A percentile compares a stretch with the other conserved stretches of the same genome.
These are phyloP conservation scores for Laetiporus sulphureus DNA, from an alignment of 1,284 basidiomycete genomes.

Conservation along the genomic window DNA sequence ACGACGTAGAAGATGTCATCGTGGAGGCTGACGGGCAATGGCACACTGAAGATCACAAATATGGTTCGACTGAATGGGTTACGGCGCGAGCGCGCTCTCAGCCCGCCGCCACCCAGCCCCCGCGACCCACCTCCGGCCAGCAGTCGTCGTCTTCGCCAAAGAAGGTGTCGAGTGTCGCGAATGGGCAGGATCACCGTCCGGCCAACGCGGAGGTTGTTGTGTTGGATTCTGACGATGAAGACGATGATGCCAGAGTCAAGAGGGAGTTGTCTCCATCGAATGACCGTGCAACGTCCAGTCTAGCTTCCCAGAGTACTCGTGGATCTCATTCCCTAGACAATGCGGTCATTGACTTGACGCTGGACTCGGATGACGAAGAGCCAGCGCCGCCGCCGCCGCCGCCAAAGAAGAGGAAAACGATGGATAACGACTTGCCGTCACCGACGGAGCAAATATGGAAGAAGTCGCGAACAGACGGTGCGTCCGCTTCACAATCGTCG, in stretches of 20 bases:
- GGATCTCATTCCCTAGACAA: conserved; percentile 23
- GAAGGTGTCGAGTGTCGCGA: conserved; percentile 19
- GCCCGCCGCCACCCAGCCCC: conserved; percentile 28
- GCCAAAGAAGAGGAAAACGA: conserved; percentile 43
- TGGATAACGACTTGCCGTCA: conserved; percentile 41
- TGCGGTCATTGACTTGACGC: conserved; percentile 73
- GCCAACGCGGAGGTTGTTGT: conserved; percentile 62
- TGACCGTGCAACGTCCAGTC: conserved; percentile 28
- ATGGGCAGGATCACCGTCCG: conserved; percentile 37
- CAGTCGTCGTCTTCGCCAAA: conserved; percentile 22
- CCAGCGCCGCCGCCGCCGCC: conserved; percentile 18
- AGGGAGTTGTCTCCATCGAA: conserved; percentile 61
- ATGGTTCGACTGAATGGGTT: conserved; percentile 69
- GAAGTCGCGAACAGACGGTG: conserved; percentile 49
- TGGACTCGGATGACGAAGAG: conserved; percentile 68
- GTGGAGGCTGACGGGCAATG: conserved; percentile 94
- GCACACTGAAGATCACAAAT: conserved; percentile 88
- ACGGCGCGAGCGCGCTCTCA: conserved; percentile 36
- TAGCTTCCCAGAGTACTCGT: conserved; percentile 25
- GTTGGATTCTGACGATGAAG: conserved; percentile 70
- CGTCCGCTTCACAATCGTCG: no score
- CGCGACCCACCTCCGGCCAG: conserved; percentile 12
- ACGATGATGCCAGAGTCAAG: conserved; percentile 68
- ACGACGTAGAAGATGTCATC: conserved; percentile 84
- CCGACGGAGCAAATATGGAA: conserved; percentile 68